A percentile compares a stretch with the other conserved stretches of the same genome.
phyloP scores from a whole-genome alignment of 202 grass and related monocot species.

The Panicum virgatum region DNA sequence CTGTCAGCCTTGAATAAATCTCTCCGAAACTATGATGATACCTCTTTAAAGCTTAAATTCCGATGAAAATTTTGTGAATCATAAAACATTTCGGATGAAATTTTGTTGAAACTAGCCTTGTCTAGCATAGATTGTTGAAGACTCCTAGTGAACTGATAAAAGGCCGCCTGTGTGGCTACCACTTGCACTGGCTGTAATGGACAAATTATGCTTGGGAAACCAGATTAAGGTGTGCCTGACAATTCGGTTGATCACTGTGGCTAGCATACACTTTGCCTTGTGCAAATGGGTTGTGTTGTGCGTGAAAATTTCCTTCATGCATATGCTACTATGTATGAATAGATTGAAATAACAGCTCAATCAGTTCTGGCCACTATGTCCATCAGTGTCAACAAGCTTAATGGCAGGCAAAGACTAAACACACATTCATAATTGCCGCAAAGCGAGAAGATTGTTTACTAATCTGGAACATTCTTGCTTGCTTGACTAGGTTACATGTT shows the following conservation, averaged over 20 bases:
- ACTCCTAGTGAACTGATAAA: neutral
- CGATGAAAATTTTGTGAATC: neutral
- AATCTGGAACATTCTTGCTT: constrained; percentile 22
- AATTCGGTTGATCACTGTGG: neutral
- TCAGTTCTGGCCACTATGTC: neutral
- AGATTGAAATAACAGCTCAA: neutral
- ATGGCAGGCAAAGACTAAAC: constrained; percentile 12
- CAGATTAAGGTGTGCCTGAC: neutral
- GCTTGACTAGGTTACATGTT: constrained; percentile 10
- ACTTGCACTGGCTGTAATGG: neutral
- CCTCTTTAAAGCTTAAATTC: neutral
- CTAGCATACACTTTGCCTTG: too few relatives aligned
- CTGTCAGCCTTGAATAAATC: neutral
- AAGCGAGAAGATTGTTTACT: neutral
- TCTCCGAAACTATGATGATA: neutral
- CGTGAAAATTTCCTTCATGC: neutral
- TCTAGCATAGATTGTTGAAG: neutral
- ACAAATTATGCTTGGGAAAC: neutral
- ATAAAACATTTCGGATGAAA: neutral
- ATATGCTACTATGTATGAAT: neutral
- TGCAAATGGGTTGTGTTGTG: neutral
- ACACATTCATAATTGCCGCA: constrained; percentile 15
- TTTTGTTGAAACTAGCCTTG: too few relatives aligned
- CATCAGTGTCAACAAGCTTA: neutral
- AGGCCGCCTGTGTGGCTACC: neutral